Percentiles rank a stretch among this genome's conserved stretches.
phyloP scores from a whole-genome alignment of 805 yeast genomes.

The Ogataea nakhonphanomensis region DNA sequence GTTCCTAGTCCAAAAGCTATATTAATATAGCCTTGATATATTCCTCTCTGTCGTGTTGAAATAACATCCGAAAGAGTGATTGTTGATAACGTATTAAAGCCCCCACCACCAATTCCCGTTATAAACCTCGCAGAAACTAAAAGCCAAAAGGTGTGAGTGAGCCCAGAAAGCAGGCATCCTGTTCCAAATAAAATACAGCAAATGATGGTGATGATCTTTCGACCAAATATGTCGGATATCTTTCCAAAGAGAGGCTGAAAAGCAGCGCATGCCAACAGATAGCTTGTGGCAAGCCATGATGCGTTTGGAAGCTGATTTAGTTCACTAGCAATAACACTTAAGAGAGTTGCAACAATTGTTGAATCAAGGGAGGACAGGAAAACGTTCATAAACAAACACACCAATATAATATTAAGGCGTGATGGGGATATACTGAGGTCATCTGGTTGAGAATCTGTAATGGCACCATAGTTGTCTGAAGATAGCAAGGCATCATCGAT shows the following conservation, averaged over 20 bases:
- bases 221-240: conserved; percentile 51
- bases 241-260: conserved; percentile 57
- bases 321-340: conserved; percentile 51
- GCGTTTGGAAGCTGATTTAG: conserved; percentile 41
- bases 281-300: conserved; percentile 43
- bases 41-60: conserved; percentile 71
- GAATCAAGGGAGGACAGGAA: conserved; percentile 50
- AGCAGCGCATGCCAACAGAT: conserved; percentile 42
- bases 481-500: not conserved
- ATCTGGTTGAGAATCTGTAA: not conserved
- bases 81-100: conserved; percentile 70
- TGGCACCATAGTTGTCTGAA: conserved; percentile 3
- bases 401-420: conserved; percentile 8
- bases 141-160: conserved; percentile 39
- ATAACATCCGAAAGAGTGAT: conserved; percentile 75
- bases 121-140: conserved; percentile 59
- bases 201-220: conserved; percentile 37
- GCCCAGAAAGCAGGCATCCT: conserved; percentile 42
- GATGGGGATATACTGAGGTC: conserved; percentile 1
- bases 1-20: conserved; percentile 75
- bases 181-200: conserved; percentile 33
- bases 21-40: conserved; percentile 81
- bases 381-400: conserved; percentile 24
- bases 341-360: conserved; percentile 52
- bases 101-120: conserved; percentile 59